A percentile compares a stretch with the other conserved stretches of the same genome.
These are phyloP conservation scores for Durio zibethinus DNA, from an alignment of 345 rosid species.

Conservation along the genomic window DNA sequence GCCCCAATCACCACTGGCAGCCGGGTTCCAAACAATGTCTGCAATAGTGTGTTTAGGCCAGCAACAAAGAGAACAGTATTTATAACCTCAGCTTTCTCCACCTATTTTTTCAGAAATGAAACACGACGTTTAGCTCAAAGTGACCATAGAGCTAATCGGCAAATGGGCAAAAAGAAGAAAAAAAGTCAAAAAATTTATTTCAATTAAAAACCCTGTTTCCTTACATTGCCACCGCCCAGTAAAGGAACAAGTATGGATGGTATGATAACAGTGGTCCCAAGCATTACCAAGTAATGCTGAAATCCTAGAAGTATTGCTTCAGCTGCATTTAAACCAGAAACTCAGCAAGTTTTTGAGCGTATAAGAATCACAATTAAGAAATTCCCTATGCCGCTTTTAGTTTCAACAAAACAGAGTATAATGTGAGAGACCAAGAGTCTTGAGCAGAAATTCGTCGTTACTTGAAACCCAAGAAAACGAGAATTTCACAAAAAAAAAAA, in stretches of 20 bases:
- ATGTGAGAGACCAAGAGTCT: neutral
- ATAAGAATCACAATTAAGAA: neutral
- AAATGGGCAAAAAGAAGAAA: neutral
- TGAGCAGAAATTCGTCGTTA: neutral
- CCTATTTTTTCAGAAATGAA: conserved; percentile 31
- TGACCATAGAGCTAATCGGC: neutral
- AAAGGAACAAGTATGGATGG: conserved; percentile 65
- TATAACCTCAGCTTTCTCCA: conserved; percentile 78
- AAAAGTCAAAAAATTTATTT: too few species aligned
- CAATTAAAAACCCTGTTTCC: neutral
- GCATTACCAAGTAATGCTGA: conserved; percentile 92
- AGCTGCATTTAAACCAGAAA: conserved; percentile 45
- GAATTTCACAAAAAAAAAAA: neutral
- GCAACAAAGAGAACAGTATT: conserved; percentile 70
- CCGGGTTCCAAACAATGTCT: conserved; percentile 68
- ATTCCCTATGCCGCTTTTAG: neutral
- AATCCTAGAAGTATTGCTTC: conserved; percentile 67
- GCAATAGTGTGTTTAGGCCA: conserved; percentile 71
- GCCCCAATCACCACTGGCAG: conserved; percentile 85
- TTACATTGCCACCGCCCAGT: conserved; percentile 88
- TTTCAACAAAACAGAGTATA: neutral
- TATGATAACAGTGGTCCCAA: conserved; percentile 76
- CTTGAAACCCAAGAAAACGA: conserved; percentile 14
- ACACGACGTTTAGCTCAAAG: neutral
- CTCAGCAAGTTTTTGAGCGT: neutral